A percentile compares a stretch with the other conserved stretches of the same genome.
phyloP scores from a whole-genome alignment of 805 yeast genomes.

The Candida lessepsii region DNA sequence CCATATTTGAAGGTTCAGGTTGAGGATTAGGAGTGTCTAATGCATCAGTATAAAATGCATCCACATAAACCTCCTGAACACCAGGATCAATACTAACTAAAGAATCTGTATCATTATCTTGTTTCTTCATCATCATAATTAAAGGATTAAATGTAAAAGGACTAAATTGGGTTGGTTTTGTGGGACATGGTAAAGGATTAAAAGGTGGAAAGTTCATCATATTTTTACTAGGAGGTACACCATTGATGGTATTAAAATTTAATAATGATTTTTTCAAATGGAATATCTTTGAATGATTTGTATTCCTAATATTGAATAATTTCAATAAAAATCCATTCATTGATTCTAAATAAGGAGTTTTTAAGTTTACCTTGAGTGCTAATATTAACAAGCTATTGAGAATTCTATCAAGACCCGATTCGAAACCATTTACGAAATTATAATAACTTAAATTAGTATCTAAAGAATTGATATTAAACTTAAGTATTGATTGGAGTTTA shows the following conservation, averaged over 20 bases:
- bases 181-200: slow-evolving; percentile 20
- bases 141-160: slow-evolving; percentile 9
- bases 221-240: slow-evolving; percentile 21
- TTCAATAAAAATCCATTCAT: slow-evolving; percentile 13
- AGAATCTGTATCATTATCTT: slow-evolving; percentile 11
- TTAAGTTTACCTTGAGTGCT: slow-evolving; percentile 1
- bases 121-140: slow-evolving; percentile 11
- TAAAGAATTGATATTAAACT: slow-evolving; percentile 9
- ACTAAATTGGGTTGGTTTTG: slow-evolving; percentile 13
- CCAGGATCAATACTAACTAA: slow-evolving; percentile 12
- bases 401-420: neutral
- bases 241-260: slow-evolving; percentile 15
- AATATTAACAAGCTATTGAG: slow-evolving; percentile 4
- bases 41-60: slow-evolving; percentile 4
- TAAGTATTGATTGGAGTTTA: neutral
- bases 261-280: slow-evolving; percentile 14
- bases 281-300: slow-evolving; percentile 16
- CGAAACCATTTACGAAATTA: slow-evolving; percentile 14
- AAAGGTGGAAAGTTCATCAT: slow-evolving; percentile 28
- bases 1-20: too few relatives aligned
- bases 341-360: slow-evolving; percentile 17
- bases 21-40: neutral
- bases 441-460: slow-evolving; percentile 14
- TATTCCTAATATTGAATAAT: slow-evolving; percentile 13
- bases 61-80: slow-evolving; percentile 12